A percentile compares a stretch with the other conserved stretches of the same genome.
phyloP scores from a whole-genome alignment of 768 basidiomycete genomes.

The Xerocomus spinulosus region DNA sequence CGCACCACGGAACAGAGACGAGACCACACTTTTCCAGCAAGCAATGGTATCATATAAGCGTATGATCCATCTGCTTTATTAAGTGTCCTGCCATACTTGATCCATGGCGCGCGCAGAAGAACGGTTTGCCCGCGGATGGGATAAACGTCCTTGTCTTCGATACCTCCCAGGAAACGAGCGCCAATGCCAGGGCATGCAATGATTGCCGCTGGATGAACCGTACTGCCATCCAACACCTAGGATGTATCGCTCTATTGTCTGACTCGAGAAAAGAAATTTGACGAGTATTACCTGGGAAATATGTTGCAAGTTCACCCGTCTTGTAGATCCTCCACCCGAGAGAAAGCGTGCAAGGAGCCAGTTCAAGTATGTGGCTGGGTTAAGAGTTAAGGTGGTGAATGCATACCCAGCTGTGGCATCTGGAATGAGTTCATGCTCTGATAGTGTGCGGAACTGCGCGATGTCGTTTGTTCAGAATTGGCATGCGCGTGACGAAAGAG shows the following conservation, averaged over 20 bases:
- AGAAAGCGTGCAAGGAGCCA: conserved; percentile 61
- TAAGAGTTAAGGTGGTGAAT: conserved; percentile 68
- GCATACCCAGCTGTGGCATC: conserved; percentile 46
- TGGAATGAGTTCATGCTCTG: conserved; percentile 38
- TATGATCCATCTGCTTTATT: conserved; percentile 29
- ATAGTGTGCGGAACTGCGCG: conserved; percentile 34
- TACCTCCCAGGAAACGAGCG: conserved; percentile 46
- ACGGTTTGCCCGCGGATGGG: conserved; percentile 47
- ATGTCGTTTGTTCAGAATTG: neutral
- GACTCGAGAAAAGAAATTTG: neutral
- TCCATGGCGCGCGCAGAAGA: conserved; percentile 45
- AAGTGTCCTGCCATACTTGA: conserved; percentile 35
- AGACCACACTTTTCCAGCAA: conserved; percentile 37
- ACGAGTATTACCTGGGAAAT: conserved; percentile 48
- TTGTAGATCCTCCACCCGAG: conserved; percentile 53
- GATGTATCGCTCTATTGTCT: neutral
- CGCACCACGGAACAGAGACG: neutral
- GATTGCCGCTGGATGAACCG: conserved; percentile 37
- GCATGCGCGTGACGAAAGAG: too few relatives aligned
- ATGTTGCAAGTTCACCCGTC: conserved; percentile 61
- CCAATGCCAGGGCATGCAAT: conserved; percentile 70
- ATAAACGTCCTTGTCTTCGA: conserved; percentile 46
- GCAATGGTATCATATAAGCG: conserved; percentile 35
- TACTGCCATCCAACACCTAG: conserved; percentile 12
- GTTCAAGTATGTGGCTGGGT: conserved; percentile 56